Conservation (phyloP, 2,329 filamentous ascomycete genomes). For the Coleophoma crateriformis region DNA sequence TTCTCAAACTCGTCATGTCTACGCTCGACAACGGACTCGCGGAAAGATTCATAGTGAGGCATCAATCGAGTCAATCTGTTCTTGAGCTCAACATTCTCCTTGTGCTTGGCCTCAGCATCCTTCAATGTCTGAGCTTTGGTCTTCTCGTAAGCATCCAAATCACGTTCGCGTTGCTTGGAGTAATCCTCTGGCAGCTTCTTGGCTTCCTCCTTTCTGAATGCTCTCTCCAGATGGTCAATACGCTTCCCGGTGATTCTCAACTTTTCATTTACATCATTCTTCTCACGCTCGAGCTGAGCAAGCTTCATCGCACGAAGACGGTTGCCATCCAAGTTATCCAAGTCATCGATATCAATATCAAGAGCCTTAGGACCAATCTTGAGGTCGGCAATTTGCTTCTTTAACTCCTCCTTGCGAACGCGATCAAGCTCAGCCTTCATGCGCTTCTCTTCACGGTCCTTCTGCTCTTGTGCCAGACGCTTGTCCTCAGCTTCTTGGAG, state of each 20-base stretch:
- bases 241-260: constrained; percentile 90
- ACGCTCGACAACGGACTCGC: constrained; percentile 74
- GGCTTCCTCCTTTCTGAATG: constrained; percentile 89
- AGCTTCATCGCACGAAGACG: constrained; percentile 92
- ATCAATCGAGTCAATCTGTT: constrained; percentile 84
- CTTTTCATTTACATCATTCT: constrained; percentile 90
- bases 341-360: constrained; percentile 71
- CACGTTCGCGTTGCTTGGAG: constrained; percentile 71
- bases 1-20: constrained; percentile 95
- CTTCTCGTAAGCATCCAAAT: constrained; percentile 75
- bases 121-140: constrained; percentile 71
- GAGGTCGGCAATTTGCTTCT: constrained; percentile 86
- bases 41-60: constrained; percentile 78
- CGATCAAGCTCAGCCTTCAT: constrained; percentile 83
- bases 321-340: constrained; percentile 83
- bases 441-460: constrained; percentile 81
- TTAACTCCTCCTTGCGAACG: constrained; percentile 87
- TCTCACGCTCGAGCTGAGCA: constrained; percentile 93
- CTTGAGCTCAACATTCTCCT: constrained; percentile 88
- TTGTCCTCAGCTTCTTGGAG: constrained; percentile 85
- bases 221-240: constrained; percentile 94
- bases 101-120: constrained; percentile 83
- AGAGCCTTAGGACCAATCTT: constrained; percentile 77
- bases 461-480: constrained; percentile 86
- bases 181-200: constrained; percentile 90